These are phyloP conservation scores for Antrodiella citrinella DNA, from an alignment of 768 basidiomycete species.

Conservation along the genomic window DNA sequence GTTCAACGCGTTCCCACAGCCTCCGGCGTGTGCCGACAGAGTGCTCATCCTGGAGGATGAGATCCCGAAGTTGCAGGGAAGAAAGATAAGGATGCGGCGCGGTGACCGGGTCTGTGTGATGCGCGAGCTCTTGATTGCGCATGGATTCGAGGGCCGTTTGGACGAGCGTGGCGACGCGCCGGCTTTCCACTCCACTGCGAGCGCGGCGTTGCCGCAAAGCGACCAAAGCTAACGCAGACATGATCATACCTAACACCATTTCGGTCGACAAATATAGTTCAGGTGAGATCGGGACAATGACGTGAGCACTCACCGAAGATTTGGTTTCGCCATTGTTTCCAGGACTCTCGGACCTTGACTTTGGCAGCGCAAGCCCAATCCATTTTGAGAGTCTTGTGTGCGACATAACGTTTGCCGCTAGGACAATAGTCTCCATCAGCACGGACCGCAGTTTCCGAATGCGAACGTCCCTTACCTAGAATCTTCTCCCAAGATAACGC, in stretches of 20 bases:
- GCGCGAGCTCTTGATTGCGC: constrained; percentile 73
- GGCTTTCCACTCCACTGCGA: constrained; percentile 47
- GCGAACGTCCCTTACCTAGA: constrained; percentile 39
- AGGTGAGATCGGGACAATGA: constrained; percentile 1
- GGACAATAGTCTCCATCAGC: neutral
- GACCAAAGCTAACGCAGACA: constrained; percentile 10
- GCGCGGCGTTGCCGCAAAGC: constrained; percentile 33
- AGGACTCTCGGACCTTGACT: constrained; percentile 57
- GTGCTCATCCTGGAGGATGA: constrained; percentile 75
- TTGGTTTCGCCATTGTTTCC: constrained; percentile 59
- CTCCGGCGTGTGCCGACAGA: constrained; percentile 55
- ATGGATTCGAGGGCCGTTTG: constrained; percentile 74
- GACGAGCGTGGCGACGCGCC: constrained; percentile 65
- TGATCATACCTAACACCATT: constrained; percentile 4
- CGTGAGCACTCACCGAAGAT: constrained; percentile 44
- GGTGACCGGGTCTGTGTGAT: constrained; percentile 75
- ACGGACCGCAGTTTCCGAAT: neutral
- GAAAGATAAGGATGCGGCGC: constrained; percentile 72
- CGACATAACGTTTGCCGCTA: constrained; percentile 69
- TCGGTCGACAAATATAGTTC: neutral
- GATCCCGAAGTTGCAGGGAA: constrained; percentile 81
- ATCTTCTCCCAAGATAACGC: constrained; percentile 60
- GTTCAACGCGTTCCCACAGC: constrained; percentile 79
- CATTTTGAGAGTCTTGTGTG: constrained; percentile 62
- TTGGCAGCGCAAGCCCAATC: constrained; percentile 57